Evolutionary conservation across 352 stramenopile species (phyloP).

Genomic region (Peronospora farinosa): DNA sequence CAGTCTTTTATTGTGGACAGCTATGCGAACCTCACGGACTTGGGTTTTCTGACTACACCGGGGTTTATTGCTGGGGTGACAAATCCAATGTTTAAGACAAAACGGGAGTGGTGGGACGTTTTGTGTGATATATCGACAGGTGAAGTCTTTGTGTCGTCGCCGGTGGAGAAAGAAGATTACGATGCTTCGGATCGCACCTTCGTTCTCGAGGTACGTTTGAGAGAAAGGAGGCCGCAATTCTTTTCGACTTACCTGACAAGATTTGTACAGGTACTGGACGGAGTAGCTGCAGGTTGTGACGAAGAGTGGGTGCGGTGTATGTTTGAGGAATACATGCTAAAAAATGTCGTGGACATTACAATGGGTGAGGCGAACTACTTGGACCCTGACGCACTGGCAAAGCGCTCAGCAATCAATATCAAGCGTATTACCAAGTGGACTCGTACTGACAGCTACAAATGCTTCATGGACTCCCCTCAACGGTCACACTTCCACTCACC

Average conservation of each 20-base stretch:
- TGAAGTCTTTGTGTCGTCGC: slow-evolving; percentile 56
- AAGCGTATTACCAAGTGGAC: slow-evolving; percentile 85
- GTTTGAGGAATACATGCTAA: slow-evolving; percentile 85
- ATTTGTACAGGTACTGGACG: slow-evolving; percentile 60
- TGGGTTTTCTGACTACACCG: slow-evolving; percentile 76
- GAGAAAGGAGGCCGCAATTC: not conserved
- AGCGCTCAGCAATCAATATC: slow-evolving; percentile 78
- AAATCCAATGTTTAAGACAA: slow-evolving; percentile 90
- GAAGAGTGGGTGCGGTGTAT: slow-evolving; percentile 85
- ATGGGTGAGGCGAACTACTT: slow-evolving; percentile 75
- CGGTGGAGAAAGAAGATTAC: slow-evolving; percentile 68
- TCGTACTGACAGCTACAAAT: slow-evolving; percentile 82
- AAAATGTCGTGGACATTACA: slow-evolving; percentile 79
- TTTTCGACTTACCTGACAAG: slow-evolving; percentile 1
- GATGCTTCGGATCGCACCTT: slow-evolving; percentile 64
- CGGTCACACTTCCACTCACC: slow-evolving; percentile 39
- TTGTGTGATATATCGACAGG: slow-evolving; percentile 83
- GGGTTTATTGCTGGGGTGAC: slow-evolving; percentile 88
- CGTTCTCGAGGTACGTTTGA: slow-evolving; percentile 52
- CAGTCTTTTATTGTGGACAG: slow-evolving; percentile 10
- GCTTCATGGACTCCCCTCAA: slow-evolving; percentile 55
- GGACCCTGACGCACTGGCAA: slow-evolving; percentile 59
- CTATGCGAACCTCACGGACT: slow-evolving; percentile 86
- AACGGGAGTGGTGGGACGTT: slow-evolving; percentile 88
- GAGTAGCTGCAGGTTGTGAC: slow-evolving; percentile 66